phyloP scores from a whole-genome alignment of 2,329 filamentous ascomycete species.

The Nemania sp. region DNA sequence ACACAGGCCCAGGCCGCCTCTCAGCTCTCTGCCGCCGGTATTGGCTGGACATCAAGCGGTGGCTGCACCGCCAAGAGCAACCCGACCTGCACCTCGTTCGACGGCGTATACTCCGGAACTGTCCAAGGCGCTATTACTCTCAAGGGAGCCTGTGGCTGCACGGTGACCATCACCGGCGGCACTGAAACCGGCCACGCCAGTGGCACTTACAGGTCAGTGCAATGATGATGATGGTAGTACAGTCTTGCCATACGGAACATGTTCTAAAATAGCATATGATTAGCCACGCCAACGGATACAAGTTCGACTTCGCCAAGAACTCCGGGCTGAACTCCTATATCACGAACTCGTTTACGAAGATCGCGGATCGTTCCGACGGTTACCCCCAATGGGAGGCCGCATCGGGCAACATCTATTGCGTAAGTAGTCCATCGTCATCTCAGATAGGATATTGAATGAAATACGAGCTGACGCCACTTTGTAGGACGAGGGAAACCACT shows the following conservation, averaged over 20 bases:
- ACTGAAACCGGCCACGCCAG: constrained; percentile 23
- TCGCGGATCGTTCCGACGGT: constrained; percentile 21
- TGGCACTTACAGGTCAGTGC: constrained; percentile 21
- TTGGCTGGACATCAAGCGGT: constrained; percentile 23
- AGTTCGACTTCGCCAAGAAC: constrained; percentile 24
- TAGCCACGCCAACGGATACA: constrained; percentile 24
- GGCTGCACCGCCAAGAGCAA: constrained; percentile 19
- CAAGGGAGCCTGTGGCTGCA: constrained; percentile 21
- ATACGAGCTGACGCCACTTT: neutral
- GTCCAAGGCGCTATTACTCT: constrained; percentile 20
- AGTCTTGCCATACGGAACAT: neutral
- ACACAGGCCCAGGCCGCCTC: constrained; percentile 20
- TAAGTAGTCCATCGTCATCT: constrained; percentile 1
- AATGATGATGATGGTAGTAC: neutral
- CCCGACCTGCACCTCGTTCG: constrained; percentile 21
- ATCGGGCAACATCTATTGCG: constrained; percentile 24
- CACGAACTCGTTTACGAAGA: constrained; percentile 19
- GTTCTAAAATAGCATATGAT: constrained; percentile 6
- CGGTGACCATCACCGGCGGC: constrained; percentile 22
- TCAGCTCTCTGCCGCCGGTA: constrained; percentile 11
- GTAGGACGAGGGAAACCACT: constrained; percentile 25
- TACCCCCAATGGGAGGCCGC: constrained; percentile 25
- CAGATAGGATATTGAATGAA: neutral
- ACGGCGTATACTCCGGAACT: constrained; percentile 24
- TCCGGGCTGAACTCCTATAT: constrained; percentile 21